A percentile compares a stretch with the other conserved stretches of the same genome.
Conservation (phyloP, 495 filamentous ascomycete species). For the Extremus antarcticus region DNA sequence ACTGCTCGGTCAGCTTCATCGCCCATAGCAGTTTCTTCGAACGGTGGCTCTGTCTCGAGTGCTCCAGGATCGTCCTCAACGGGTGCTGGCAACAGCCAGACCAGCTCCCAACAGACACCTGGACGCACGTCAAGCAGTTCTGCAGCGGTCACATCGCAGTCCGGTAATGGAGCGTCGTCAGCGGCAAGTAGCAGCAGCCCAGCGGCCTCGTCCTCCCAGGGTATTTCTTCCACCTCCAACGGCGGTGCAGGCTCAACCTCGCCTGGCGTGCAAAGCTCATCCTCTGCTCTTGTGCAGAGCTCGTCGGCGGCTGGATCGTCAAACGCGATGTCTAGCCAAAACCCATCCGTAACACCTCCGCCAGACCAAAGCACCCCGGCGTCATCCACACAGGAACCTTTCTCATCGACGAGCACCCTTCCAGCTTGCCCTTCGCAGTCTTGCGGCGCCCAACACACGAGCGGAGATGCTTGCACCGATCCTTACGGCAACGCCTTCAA, state of each 20-base stretch:
- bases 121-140: background rate
- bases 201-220: background rate
- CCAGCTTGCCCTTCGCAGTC: constrained; percentile 4
- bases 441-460: background rate
- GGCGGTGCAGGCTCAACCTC: background rate
- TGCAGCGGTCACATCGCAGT: background rate
- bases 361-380: background rate
- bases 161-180: background rate
- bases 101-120: background rate
- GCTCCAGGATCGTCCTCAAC: too few relatives aligned
- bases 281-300: too few relatives aligned
- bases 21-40: background rate
- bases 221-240: background rate
- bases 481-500: constrained; percentile 14
- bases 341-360: background rate
- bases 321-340: background rate
- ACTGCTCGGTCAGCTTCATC: background rate
- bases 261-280: background rate
- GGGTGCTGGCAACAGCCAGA: background rate
- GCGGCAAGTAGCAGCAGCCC: background rate
- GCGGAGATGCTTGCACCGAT: constrained; percentile 3
- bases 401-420: background rate
- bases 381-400: background rate
- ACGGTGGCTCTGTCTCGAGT: too few relatives aligned
- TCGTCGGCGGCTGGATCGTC: background rate